Evolutionary conservation across 78 protist genomes (phyloP), one percentile per base, ranked within the genome.

Genomic region (Monosiga brevicollis): DNA sequence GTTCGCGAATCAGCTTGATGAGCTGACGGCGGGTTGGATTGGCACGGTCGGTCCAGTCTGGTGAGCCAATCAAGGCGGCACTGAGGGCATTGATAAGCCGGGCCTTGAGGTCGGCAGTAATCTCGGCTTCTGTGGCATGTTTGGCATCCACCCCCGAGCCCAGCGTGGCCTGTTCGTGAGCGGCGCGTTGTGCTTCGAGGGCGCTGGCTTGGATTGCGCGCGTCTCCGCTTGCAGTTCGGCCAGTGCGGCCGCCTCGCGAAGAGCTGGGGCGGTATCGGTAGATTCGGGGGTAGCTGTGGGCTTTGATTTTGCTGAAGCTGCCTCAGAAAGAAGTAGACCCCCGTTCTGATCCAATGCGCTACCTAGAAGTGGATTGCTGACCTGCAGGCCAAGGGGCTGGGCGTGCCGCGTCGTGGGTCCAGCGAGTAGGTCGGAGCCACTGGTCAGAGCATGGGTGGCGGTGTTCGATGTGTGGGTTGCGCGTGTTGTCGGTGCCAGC

Each of bases 51-150:
- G 77, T 40, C 54, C 3, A 78, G 38, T 42, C 10, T 81, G 93
- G 92, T 83, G 88, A 92, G 39, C 88, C 79, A 76, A 93, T 84
- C 36, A 93, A 41, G 71, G 93, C 79, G 35, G 91, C 90, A 77
- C 88, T 79, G 76, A 93, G 89, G 2, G 80, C 1, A 76, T 88
- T 86, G 42, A 93, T 55, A 32, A 93, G 70, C 25, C 40, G 77
- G 23, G 42, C 11, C 84, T 93, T 92, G 55, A 49, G 62, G 62
- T 49, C 15, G 62, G 6, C 15, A 15, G 15, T 49, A 15, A 15
- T 15, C 29, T 15, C 29, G 62, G 29, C 29, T 15, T 15, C 29
- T 15, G 15, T 6, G 62, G 29, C 29, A 15, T 49, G 62, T 15
- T 20, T 6, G 62, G 62, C 6, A 15, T 6, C 29, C 15, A 15